Base-by-base conservation (phyloP, 2,329 filamentous ascomycete species). In the Aspergillus udagawae region DNA sequence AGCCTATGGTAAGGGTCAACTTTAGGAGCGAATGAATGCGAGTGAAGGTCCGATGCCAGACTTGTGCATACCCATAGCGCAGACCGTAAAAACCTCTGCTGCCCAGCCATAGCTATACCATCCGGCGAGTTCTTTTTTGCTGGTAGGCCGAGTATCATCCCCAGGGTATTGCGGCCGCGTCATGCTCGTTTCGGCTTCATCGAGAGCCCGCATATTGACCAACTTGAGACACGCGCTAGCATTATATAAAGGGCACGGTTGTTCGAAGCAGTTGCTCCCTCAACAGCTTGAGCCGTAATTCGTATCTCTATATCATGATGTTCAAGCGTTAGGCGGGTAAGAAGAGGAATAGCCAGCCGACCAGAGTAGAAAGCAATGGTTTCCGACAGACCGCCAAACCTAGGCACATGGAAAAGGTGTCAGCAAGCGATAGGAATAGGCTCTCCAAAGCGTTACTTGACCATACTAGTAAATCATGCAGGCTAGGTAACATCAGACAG, bases 21-120 rank as follows among this genome's bases (percentile, higher is more conserved):
- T 7, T 56, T 66, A 60, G 66, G 63, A 50, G 55, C 49, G 38
- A 29, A 49, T 50, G 27, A 52, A 38, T n/a, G 14, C 3, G 12
- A 38, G 32, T 41, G 45, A 28, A 28, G 28, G 9, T 23, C 41
- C 32, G 29, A 49, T 47, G 50, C 45, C 42, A 45, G 25, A 32
- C 38, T 51, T 51, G 44, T 38, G 52, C 67, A 56, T 73, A 77
- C 92, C 86, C 71, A 90, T 85, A 23, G 86, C 93, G 74, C 94
- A 97, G 56, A 97, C 90, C 17, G 95, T 91, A 73, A 97, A 97
- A 54, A 95, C 93, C 78, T 99, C 94, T 21, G 93, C 92, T 25
- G 94, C 94, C 82, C 96, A 97, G 45, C 90, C 90, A 79, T 97
- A 97, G 72, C 89, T 88, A 76, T 97, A 99, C 90, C 95, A 99